These are phyloP conservation scores for Diospyros lotus DNA, from an alignment of 148 eudicot genomes.

Conservation along the genomic window DNA sequence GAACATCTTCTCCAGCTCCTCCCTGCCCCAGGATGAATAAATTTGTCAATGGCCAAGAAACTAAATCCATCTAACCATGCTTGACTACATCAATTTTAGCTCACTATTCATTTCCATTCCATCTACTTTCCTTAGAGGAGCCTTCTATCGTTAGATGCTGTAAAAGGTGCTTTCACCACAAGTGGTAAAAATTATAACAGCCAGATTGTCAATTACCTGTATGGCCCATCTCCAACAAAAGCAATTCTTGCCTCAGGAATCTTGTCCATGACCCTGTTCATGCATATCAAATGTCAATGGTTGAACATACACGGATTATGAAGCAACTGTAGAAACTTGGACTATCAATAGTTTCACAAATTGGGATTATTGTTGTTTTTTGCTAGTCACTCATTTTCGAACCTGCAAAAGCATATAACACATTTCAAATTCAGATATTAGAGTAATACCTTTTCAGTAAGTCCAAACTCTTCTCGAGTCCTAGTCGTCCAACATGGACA, in stretches of 20 bases:
- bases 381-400: background rate
- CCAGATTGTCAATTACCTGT: conserved; percentile 41
- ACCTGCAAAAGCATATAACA: background rate
- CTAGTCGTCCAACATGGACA: conserved; percentile 57
- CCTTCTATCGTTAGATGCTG: too few species aligned
- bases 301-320: too few species aligned
- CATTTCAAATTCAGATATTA: conserved; percentile 10
- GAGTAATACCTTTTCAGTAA: conserved; percentile 44
- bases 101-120: too few species aligned
- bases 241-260: conserved; percentile 91
- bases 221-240: conserved; percentile 90
- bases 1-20: conserved; percentile 66
- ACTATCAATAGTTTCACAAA: background rate
- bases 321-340: conserved; percentile 2
- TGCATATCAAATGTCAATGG: background rate
- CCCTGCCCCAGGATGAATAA: conserved; percentile 28
- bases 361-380: background rate
- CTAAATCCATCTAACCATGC: too few species aligned
- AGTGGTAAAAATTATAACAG: background rate
- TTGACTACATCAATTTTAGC: too few species aligned
- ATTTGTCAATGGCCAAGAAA: background rate
- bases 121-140: too few species aligned
- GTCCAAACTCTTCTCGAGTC: conserved; percentile 62
- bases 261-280: conserved; percentile 75
- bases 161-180: background rate